Percentiles rank a stretch among this genome's conserved stretches.
These are phyloP conservation scores for Jamesozyma piceae DNA, from an alignment of 805 yeast genomes.

Conservation along the genomic window DNA sequence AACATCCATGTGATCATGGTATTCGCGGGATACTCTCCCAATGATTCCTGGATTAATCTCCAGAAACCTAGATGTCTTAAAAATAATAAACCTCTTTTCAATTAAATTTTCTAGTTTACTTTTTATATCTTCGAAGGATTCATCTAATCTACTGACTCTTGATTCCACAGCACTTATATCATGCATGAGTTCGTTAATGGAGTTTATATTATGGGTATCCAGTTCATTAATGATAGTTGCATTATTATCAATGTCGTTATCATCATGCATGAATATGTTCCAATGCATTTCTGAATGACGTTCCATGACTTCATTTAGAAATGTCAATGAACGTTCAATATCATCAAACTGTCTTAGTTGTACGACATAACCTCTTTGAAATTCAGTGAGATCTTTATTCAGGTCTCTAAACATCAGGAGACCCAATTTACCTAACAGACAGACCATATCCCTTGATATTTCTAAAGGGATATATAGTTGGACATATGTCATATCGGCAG, in stretches of 20 bases:
- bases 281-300: constrained; percentile 34
- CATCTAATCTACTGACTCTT: constrained; percentile 61
- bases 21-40: constrained; percentile 19
- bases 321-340: constrained; percentile 64
- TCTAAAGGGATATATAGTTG: constrained; percentile 83
- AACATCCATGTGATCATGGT: constrained; percentile 12
- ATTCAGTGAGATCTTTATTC: constrained; percentile 69
- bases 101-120: constrained; percentile 53
- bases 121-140: constrained; percentile 55
- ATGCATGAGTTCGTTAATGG: constrained; percentile 49
- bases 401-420: constrained; percentile 80
- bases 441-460: constrained; percentile 72
- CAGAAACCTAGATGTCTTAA: constrained; percentile 41
- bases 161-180: constrained; percentile 61
- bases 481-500: constrained; percentile 94
- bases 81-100: constrained; percentile 60
- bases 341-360: constrained; percentile 79
- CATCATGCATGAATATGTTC: constrained; percentile 30
- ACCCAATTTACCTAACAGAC: constrained; percentile 79
- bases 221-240: constrained; percentile 15
- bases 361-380: constrained; percentile 84
- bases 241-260: constrained; percentile 14
- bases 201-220: constrained; percentile 30
- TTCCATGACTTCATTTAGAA: constrained; percentile 39
- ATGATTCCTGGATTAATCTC: constrained; percentile 30